Percentiles rank a stretch among this genome's conserved stretches.
These are phyloP conservation scores for Gracilaria caudata DNA, from an alignment of 23 red algal species.

Conservation along the genomic window DNA sequence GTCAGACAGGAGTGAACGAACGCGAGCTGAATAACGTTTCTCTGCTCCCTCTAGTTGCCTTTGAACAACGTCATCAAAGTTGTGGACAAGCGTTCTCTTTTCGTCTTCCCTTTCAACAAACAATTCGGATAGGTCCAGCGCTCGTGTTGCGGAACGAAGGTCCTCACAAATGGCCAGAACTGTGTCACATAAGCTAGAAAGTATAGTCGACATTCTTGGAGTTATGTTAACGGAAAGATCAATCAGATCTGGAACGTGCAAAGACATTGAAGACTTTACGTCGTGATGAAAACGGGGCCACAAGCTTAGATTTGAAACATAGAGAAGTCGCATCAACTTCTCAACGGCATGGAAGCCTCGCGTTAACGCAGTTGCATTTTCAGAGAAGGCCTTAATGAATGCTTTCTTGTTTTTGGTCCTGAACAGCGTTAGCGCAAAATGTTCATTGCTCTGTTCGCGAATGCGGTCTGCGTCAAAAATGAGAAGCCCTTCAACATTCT, in stretches of 20 bases:
- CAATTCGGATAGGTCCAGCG: slow-evolving; percentile 60
- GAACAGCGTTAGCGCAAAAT: slow-evolving; percentile 84
- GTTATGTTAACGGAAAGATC: slow-evolving; percentile 70
- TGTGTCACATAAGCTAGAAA: slow-evolving; percentile 45
- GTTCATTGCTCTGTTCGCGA: slow-evolving; percentile 69
- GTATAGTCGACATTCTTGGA: slow-evolving; percentile 27
- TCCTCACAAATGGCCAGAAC: slow-evolving; percentile 46
- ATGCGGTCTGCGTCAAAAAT: slow-evolving; percentile 84
- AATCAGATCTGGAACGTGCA: slow-evolving; percentile 68
- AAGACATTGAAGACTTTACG: slow-evolving; percentile 64
- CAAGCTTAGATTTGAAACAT: slow-evolving; percentile 72
- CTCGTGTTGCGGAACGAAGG: slow-evolving; percentile 29
- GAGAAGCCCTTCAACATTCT: slow-evolving; percentile 61
- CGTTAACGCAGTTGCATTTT: slow-evolving; percentile 61
- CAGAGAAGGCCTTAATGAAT: slow-evolving; percentile 84
- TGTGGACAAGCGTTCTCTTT: slow-evolving; percentile 26
- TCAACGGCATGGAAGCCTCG: slow-evolving; percentile 90
- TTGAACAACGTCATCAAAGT: slow-evolving; percentile 58
- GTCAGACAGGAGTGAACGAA: slow-evolving; percentile 52
- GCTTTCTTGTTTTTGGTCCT: slow-evolving; percentile 56
- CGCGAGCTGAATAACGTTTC: slow-evolving; percentile 4
- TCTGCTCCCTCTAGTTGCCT: slow-evolving; percentile 59
- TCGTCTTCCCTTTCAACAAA: slow-evolving; percentile 4
- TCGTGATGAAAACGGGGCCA: slow-evolving; percentile 88
- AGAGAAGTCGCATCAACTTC: slow-evolving; percentile 79